Percentiles rank a stretch among this genome's conserved stretches.
These are phyloP conservation scores for Xylariomycetidae sp. DNA, from an alignment of 2,329 filamentous ascomycete species.

Conservation along the genomic window DNA sequence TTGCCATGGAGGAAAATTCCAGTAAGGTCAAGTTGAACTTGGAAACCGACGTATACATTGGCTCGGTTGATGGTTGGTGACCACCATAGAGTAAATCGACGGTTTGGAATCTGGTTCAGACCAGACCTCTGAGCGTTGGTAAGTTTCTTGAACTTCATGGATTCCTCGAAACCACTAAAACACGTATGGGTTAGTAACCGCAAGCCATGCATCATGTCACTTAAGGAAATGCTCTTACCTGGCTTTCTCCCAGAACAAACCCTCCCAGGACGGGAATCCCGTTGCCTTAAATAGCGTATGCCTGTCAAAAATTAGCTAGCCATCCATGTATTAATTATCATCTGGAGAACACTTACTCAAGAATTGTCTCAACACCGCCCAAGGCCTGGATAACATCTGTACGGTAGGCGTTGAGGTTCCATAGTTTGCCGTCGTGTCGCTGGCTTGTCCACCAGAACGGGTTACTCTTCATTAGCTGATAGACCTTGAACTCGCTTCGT, in stretches of 20 bases:
- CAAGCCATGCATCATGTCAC: conserved; percentile 44
- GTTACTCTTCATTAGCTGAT: conserved; percentile 98
- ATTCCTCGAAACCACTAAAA: conserved; percentile 52
- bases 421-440: conserved; percentile 92
- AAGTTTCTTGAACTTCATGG: conserved; percentile 98
- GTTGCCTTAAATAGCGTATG: conserved; percentile 97
- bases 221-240: conserved; percentile 43
- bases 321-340: too few species aligned
- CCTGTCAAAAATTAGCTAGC: too few species aligned
- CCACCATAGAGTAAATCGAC: conserved; percentile 98
- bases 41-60: conserved; percentile 99
- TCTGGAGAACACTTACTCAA: too few species aligned
- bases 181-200: conserved; percentile 36
- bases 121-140: conserved; percentile 95
- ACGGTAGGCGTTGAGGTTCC: conserved; percentile 93
- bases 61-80: conserved; percentile 88
- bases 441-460: conserved; percentile 99
- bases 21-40: conserved; percentile 94
- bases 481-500: conserved; percentile 94
- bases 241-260: conserved; percentile 75
- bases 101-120: conserved; percentile 97
- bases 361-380: conserved; percentile 94
- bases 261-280: conserved; percentile 95
- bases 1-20: conserved; percentile 99
- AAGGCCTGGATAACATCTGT: conserved; percentile 96